Evolutionary conservation across 768 basidiomycete species (phyloP), one percentile per base, ranked within the genome.

Genomic region (Cyathus striatus): DNA sequence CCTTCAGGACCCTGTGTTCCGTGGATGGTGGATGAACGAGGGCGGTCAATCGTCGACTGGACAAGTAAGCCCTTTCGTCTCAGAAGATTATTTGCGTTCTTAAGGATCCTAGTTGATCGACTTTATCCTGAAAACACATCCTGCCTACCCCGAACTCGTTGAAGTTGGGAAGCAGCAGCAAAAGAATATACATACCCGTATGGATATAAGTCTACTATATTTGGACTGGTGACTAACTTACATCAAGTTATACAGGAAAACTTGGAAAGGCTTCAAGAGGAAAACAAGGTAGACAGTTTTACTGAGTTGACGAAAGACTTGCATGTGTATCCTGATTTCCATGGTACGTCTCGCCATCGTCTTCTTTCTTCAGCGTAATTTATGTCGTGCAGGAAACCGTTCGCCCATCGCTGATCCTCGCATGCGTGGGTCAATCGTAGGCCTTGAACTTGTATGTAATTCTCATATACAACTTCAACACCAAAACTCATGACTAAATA

Each of bases 21-120:
- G 83, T 33, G 91, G 85, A 14, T 94, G 90, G 86, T 99, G 95
- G 96, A 96, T 97, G 92, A 99, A 94, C 56, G 96, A 99, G 64
- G 96, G 95, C 27, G 96, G 96, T 2, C 96, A 99, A 64, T 96
- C 93, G 6, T 94, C 93, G 1, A 99, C 96, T 0, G 96, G 96
- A n/a, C 90, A n/a, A n/a, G n/a, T n/a, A n/a, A n/a, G n/a, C n/a
- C n/a, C n/a, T n/a, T n/a, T n/a, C n/a, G n/a, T n/a, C n/a, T n/a
- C n/a, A n/a, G n/a, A n/a, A n/a, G n/a, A n/a, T n/a, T n/a, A n/a
- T n/a, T n/a, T n/a, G n/a, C n/a, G n/a, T n/a, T n/a, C n/a, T n/a
- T n/a, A n/a, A n/a, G n/a, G n/a, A n/a, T n/a, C n/a, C n/a, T n/a
- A 90, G 83, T 75, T 98, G 6, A 92, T 99, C 42, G 91, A 99